A percentile compares a stretch with the other conserved stretches of the same genome.
These are phyloP conservation scores for Podila epigama DNA, from an alignment of 192 early-diverging fungal genomes.

Conservation along the genomic window DNA sequence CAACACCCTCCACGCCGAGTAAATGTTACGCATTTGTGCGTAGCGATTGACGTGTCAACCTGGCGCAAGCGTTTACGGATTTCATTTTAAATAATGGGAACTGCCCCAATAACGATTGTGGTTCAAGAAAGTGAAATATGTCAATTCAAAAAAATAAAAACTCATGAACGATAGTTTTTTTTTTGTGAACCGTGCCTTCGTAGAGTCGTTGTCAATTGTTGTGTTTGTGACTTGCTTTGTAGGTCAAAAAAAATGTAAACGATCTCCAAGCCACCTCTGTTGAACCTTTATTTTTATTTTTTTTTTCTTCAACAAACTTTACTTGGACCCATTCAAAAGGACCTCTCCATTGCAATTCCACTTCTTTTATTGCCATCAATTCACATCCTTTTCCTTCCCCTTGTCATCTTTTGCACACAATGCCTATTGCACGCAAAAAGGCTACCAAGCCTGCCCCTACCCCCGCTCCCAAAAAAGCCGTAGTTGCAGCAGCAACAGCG, in stretches of 20 bases:
- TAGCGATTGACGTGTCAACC: not conserved
- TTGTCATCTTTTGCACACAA: not conserved
- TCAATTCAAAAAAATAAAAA: slow-evolving; percentile 6
- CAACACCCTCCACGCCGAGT: slow-evolving; percentile 46
- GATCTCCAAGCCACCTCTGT: no score
- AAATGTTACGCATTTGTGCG: slow-evolving; percentile 20
- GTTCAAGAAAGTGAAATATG: not conserved
- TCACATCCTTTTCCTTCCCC: not conserved
- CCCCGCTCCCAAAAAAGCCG: slow-evolving; percentile 18
- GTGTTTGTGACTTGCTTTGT: no score
- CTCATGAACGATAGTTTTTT: not conserved
- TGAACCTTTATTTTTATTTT: no score
- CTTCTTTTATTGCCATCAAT: not conserved
- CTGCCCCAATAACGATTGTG: not conserved
- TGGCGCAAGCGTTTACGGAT: not conserved
- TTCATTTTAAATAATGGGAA: not conserved
- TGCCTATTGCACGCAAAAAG: slow-evolving; percentile 36
- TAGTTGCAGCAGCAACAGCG: slow-evolving; percentile 2
- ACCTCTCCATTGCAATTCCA: not conserved
- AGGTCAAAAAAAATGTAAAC: no score
- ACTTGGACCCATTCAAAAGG: no score
- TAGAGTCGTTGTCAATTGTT: no score
- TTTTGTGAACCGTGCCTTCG: no score
- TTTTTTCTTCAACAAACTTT: no score
- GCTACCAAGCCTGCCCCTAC: slow-evolving; percentile 14